Evolutionary conservation across 352 stramenopile genomes (phyloP).

Genomic region (Phytophthora boehmeriae): DNA sequence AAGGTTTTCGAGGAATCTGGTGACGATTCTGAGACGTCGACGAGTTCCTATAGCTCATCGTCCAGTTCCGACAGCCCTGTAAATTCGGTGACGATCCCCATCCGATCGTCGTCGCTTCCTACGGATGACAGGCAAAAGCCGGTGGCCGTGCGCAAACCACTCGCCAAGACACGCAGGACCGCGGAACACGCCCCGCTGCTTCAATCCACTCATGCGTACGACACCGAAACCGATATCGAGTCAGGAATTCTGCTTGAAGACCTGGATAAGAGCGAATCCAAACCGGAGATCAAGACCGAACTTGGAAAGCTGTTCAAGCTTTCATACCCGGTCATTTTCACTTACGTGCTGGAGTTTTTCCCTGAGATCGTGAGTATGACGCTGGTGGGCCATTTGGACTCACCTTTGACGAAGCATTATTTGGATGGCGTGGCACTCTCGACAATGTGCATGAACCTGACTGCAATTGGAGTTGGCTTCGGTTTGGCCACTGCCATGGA

Average conservation of each 20-base stretch:
- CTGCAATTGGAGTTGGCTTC: conserved; percentile 76
- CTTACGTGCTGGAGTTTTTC: conserved; percentile 77
- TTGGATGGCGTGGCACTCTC: conserved; percentile 71
- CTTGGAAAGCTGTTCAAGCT: conserved; percentile 40
- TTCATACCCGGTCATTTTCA: conserved; percentile 72
- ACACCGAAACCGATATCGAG: conserved; percentile 30
- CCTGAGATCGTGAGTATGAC: conserved; percentile 68
- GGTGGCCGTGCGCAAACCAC: conserved; percentile 8
- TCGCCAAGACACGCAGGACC: conserved; percentile 23
- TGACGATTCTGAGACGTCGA: conserved; percentile 52
- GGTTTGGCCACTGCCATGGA: conserved; percentile 88
- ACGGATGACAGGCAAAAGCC: conserved; percentile 19
- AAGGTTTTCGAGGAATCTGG: conserved; percentile 36
- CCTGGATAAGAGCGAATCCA: conserved; percentile 8
- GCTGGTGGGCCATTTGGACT: conserved; percentile 76
- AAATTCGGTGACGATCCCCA: conserved; percentile 11
- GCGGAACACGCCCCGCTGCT: conserved; percentile 51
- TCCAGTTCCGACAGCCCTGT: conserved; percentile 24
- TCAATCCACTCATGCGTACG: conserved; percentile 17
- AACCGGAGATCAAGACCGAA: conserved; percentile 40
- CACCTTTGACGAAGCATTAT: conserved; percentile 71
- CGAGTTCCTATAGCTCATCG: conserved; percentile 42
- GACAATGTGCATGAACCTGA: conserved; percentile 85
- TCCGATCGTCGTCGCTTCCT: conserved; percentile 27
- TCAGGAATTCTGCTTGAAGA: conserved; percentile 25